Conservation (phyloP, 441 rosid species). For the Pelargonium myrrhifolium region DNA sequence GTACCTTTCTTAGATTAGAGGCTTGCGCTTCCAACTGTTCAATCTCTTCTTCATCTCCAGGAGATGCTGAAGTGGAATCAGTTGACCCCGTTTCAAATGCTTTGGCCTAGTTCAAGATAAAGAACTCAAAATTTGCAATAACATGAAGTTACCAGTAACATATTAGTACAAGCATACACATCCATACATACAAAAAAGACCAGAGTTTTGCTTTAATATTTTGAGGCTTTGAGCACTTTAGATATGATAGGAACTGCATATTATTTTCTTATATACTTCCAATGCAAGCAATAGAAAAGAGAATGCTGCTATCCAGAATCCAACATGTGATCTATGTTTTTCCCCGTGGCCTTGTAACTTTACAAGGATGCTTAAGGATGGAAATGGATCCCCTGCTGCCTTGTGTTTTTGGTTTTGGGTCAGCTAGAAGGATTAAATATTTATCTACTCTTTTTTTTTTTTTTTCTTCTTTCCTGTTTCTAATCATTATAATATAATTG, state of each 20-base stretch:
- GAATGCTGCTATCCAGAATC: neutral
- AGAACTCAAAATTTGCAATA: neutral
- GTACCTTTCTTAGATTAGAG: constrained; percentile 60
- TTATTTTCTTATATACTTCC: neutral
- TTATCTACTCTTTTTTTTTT: neutral
- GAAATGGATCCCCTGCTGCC: neutral
- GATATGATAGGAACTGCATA: neutral
- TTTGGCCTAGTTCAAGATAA: constrained; percentile 36
- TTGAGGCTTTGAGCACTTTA: neutral
- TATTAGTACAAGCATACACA: neutral
- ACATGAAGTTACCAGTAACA: neutral
- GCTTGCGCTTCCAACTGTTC: constrained; percentile 65
- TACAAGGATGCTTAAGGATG: neutral
- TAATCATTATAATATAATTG: neutral
- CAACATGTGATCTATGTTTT: neutral
- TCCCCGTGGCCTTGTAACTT: neutral
- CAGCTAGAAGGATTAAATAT: neutral
- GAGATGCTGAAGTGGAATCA: constrained; percentile 30
- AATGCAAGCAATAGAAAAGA: neutral
- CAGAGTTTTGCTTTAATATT: neutral
- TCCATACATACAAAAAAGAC: neutral
- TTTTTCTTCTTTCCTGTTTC: too few species aligned
- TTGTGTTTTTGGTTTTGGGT: neutral
- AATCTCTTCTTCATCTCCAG: constrained; percentile 50
- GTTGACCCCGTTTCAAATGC: constrained; percentile 9